Conservation (phyloP, 805 yeast species). For the Grigorovia jiainica region DNA sequence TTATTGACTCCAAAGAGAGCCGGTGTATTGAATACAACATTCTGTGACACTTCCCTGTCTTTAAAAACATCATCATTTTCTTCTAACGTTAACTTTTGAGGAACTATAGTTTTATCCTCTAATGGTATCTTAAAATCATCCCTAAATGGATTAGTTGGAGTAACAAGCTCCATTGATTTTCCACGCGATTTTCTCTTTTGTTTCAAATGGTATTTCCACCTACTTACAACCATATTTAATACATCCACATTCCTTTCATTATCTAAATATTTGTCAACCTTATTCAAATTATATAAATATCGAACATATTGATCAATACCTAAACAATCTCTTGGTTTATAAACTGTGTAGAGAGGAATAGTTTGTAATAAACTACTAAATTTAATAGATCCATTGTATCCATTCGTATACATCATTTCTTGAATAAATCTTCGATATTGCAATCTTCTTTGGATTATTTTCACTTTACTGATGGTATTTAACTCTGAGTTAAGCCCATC, state of each 20-base stretch:
- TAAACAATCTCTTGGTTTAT: conserved; percentile 69
- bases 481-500: conserved; percentile 44
- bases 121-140: background rate
- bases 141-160: background rate
- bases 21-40: conserved; percentile 12
- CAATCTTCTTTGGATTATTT: conserved; percentile 43
- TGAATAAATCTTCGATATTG: conserved; percentile 60
- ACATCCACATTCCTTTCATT: conserved; percentile 27
- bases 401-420: conserved; percentile 54
- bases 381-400: conserved; percentile 49
- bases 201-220: conserved; percentile 27
- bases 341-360: conserved; percentile 67
- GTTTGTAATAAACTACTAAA: conserved; percentile 54
- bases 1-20: conserved; percentile 21
- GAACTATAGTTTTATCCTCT: background rate
- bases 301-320: conserved; percentile 64
- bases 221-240: conserved; percentile 28
- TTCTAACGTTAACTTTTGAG: background rate
- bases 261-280: conserved; percentile 37
- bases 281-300: conserved; percentile 47
- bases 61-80: background rate
- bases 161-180: background rate
- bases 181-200: background rate
- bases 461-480: conserved; percentile 43
- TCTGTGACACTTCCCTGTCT: background rate